A percentile compares a stretch with the other conserved stretches of the same genome.
Evolutionary conservation across 2,329 filamentous ascomycete genomes (phyloP).

Genomic region (Talaromyces albobiverticillius): DNA sequence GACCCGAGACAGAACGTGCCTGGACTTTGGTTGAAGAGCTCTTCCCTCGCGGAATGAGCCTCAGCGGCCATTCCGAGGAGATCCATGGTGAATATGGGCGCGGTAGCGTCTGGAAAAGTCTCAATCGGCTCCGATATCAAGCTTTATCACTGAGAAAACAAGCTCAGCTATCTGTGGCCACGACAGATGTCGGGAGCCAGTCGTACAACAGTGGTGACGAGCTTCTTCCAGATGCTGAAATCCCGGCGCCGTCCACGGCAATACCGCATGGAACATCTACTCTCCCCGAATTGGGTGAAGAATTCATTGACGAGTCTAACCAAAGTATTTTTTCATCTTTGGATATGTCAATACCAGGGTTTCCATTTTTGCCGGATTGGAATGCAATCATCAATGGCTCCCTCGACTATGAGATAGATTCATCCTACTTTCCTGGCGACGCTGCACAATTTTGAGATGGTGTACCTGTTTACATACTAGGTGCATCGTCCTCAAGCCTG

Average conservation of each 20-base stretch:
- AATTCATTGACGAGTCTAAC: conserved; percentile 6
- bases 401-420: background rate
- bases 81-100: conserved; percentile 14
- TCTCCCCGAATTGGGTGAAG: background rate
- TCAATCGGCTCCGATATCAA: conserved; percentile 16
- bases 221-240: background rate
- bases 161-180: conserved; percentile 1
- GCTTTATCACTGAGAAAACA: conserved; percentile 12
- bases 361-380: conserved; percentile 19
- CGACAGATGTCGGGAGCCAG: background rate
- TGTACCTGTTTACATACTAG: too few species aligned
- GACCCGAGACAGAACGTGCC: conserved; percentile 15
- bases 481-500: too few species aligned
- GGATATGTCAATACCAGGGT: conserved; percentile 16
- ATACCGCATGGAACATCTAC: background rate
- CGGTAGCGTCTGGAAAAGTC: conserved; percentile 16
- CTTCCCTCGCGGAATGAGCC: conserved; percentile 15
- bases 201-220: background rate
- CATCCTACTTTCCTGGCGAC: background rate
- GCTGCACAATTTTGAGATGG: background rate
- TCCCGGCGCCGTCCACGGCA: background rate
- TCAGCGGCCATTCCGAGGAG: background rate
- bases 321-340: conserved; percentile 15
- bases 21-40: conserved; percentile 17
- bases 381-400: conserved; percentile 18